Base-by-base conservation (phyloP, 2,329 filamentous ascomycete genomes). In the Colletotrichum sp. region DNA sequence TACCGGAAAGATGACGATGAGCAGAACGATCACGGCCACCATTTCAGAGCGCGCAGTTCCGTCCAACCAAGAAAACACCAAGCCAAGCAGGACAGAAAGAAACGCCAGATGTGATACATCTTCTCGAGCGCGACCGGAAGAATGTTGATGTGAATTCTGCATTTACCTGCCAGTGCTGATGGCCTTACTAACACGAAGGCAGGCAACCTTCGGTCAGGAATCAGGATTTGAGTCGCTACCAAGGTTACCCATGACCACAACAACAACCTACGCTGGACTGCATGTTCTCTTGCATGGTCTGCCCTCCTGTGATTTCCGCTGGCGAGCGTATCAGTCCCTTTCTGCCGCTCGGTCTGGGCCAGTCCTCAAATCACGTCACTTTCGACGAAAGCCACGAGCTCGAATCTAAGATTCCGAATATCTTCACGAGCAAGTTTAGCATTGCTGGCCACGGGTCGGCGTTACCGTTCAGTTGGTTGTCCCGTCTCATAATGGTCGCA, bases 391-490 rank as follows among this genome's bases (percentile, higher is more conserved):
- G 85, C 60, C 91, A 88, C 75, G 92, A 94, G 78, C 91, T 91
- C 5, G 92, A 92, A 3, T 91, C 94, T 73, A 90, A 91, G 72
- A 86, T 94, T 78, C 92, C 92, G 5, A 94, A 94, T 78, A 84
- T 88, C 12, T 92, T 89, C 79, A 94, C 92, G 0, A 91, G 91
- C 1, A 93, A 92, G 68, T 93, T 91, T 78, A 91, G 94, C 80
- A 88, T 94, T 67, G 90, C 93, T 7, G 92, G 86, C 0, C 84
- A 93, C 22, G 87, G 87, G 1, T 94, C 80, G 92, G 92, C 19
- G 85, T 94, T 74, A 93, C 91, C 0, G 87, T 87, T 1, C 88
- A 87, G 16, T 83, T 88, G 2, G 87, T 87, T 1, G 88, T 90
- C 0, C 89, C 90, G 55, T 93, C 91, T 80, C 88, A 90, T 78